These are phyloP conservation scores for Parastagonospora nodorum DNA, from an alignment of 2,329 filamentous ascomycete species.

Conservation along the genomic window DNA sequence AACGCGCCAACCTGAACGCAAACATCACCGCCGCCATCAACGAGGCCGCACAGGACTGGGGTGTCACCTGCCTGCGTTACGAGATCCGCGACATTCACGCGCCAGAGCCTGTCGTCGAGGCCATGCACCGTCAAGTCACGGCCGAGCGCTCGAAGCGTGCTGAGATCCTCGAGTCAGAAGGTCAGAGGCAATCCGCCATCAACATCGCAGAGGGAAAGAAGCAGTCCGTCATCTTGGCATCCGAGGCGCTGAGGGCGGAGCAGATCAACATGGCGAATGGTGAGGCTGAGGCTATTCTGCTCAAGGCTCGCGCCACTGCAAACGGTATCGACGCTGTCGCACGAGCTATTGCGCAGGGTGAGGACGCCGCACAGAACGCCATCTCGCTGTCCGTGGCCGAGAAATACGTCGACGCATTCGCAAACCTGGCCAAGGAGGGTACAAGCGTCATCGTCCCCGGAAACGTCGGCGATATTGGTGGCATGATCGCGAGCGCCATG, in stretches of 20 bases:
- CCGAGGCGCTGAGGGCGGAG: conserved; percentile 86
- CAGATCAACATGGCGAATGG: conserved; percentile 91
- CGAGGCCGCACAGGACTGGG: conserved; percentile 95
- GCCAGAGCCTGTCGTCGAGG: conserved; percentile 87
- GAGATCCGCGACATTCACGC: conserved; percentile 99
- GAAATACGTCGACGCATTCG: conserved; percentile 97
- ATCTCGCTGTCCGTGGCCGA: conserved; percentile 89
- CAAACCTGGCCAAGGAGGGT: conserved; percentile 89
- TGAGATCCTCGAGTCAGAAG: conserved; percentile 96
- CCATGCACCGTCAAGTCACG: conserved; percentile 98
- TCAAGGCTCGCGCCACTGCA: conserved; percentile 86
- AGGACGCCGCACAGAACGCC: conserved; percentile 77
- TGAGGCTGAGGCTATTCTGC: conserved; percentile 89
- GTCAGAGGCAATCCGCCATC: conserved; percentile 95
- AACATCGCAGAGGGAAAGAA: conserved; percentile 98
- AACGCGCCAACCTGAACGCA: conserved; percentile 91
- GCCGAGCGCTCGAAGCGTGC: conserved; percentile 96
- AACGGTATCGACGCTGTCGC: conserved; percentile 87
- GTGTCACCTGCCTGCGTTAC: conserved; percentile 92
- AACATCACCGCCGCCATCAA: conserved; percentile 99
- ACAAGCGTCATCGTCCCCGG: conserved; percentile 95
- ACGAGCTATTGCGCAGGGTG: conserved; percentile 72
- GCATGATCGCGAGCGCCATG: conserved; percentile 96
- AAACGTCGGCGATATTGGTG: conserved; percentile 93
- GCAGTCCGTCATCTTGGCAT: conserved; percentile 94